Percentiles rank a stretch among this genome's conserved stretches.
Conservation (phyloP, 495 filamentous ascomycete species). For the Clavariopsis aquatica region DNA sequence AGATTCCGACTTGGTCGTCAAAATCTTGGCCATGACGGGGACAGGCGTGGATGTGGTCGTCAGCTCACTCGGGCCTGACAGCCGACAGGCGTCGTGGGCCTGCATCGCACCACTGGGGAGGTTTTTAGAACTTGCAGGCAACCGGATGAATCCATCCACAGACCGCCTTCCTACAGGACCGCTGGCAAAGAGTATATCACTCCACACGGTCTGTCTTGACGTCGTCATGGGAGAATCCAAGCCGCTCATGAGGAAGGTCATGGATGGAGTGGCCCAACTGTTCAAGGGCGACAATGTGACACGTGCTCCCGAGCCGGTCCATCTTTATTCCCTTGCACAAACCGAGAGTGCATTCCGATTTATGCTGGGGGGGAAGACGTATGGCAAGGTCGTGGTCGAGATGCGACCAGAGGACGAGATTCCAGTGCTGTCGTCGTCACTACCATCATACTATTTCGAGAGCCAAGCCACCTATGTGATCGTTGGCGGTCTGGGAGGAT, state of each 20-base stretch:
- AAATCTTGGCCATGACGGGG: conserved; percentile 9
- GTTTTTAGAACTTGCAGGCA: neutral
- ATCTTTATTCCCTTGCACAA: neutral
- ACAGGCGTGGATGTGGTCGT: conserved; percentile 21
- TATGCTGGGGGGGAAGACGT: neutral
- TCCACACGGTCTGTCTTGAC: too few species aligned
- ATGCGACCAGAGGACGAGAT: neutral
- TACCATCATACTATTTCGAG: too few species aligned
- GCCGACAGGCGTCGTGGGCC: neutral
- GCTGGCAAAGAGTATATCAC: too few species aligned
- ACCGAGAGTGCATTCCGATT: neutral
- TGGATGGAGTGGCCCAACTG: too few species aligned
- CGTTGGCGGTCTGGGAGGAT: conserved; percentile 33
- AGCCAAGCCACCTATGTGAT: conserved; percentile 14
- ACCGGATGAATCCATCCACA: too few species aligned
- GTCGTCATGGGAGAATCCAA: neutral
- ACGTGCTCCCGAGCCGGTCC: too few species aligned
- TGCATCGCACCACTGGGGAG: neutral
- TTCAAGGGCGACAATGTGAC: too few species aligned
- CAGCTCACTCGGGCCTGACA: conserved; percentile 7
- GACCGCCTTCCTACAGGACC: too few species aligned
- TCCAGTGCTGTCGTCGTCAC: too few species aligned
- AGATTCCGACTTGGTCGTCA: neutral
- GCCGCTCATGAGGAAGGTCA: too few species aligned
- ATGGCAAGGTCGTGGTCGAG: neutral